phyloP scores from a whole-genome alignment of 495 filamentous ascomycete species.

The Annulohypoxylon nitens region DNA sequence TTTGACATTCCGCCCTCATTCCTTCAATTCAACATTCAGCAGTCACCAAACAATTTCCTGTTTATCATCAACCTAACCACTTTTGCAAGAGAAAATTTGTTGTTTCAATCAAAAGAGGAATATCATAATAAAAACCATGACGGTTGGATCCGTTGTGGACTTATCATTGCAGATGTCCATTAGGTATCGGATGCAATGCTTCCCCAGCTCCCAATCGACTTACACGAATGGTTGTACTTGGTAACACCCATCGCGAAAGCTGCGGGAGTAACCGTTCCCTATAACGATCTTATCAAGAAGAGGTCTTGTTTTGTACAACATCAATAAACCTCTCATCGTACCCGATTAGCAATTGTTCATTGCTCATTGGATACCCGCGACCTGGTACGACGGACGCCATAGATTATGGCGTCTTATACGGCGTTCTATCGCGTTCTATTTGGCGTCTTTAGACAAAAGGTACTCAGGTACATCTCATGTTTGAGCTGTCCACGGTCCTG shows the following conservation, averaged over 20 bases:
- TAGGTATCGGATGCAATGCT: neutral
- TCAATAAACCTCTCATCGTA: neutral
- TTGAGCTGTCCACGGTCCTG: neutral
- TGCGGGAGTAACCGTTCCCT: neutral
- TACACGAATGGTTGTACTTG: neutral
- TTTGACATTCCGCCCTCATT: neutral
- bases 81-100: neutral
- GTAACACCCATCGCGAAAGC: neutral
- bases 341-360: slow-evolving; percentile 22
- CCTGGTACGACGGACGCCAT: slow-evolving; percentile 17
- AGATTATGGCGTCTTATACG: neutral
- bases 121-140: neutral
- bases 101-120: neutral
- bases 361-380: slow-evolving; percentile 34
- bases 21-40: slow-evolving; percentile 9
- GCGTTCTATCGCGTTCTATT: neutral
- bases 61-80: neutral
- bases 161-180: neutral
- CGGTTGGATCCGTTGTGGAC: neutral
- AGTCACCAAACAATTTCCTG: neutral
- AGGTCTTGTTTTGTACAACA: neutral
- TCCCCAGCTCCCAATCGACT: neutral
- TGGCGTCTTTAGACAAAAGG: slow-evolving; percentile 6
- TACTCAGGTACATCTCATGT: slow-evolving; percentile 23
- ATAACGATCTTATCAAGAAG: neutral